Evolutionary conservation across 2,329 filamentous ascomycete species (phyloP), one percentile per base, ranked within the genome.

Genomic region (Neurospora crassa): DNA sequence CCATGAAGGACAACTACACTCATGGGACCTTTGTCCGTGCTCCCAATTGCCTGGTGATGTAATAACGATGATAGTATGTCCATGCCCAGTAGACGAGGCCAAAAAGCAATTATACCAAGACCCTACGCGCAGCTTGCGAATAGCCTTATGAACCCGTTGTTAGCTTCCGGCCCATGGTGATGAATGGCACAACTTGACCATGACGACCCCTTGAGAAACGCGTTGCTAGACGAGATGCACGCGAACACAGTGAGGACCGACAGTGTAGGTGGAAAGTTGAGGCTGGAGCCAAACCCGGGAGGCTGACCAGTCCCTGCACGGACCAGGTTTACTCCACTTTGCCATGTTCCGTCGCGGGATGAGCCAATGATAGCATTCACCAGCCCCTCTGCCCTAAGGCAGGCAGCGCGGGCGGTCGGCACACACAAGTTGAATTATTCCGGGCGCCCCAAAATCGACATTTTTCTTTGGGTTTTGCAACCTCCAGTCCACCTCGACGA

Each of bases 371-470:
- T 18, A 20, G 67, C 34, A 2, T 12, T 63, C 67, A 41, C 70
- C 67, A 70, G 41, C 68, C 59, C 70, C 53, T 71, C 73, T 76
- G 74, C 75, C 75, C 74, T 75, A 76, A 75, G 70, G 71, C 70
- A 68, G 72, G 70, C 73, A 72, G 59, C 59, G 71, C 68, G 70
- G 71, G 42, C 72, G 67, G 68, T 70, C 76, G 75, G 75, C 75
- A 73, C 76, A 73, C 72, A 77, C 76, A 77, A 77, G 71, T 77
- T 70, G 75, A 77, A 77, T 77, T 77, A 77, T 75, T 77, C 76
- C 75, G 76, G 72, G 73, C 53, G 72, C 73, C 75, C 71, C 75
- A 77, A 77, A 77, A 72, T 77, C 76, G 74, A 70, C 71, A 42
- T 67, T 74, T 76, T 77, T 76, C 76, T 76, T 71, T 68, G 45